Percentiles rank a stretch among this genome's conserved stretches.
Conservation (phyloP, 2,329 filamentous ascomycete genomes). For the Sporothrix pallida region DNA sequence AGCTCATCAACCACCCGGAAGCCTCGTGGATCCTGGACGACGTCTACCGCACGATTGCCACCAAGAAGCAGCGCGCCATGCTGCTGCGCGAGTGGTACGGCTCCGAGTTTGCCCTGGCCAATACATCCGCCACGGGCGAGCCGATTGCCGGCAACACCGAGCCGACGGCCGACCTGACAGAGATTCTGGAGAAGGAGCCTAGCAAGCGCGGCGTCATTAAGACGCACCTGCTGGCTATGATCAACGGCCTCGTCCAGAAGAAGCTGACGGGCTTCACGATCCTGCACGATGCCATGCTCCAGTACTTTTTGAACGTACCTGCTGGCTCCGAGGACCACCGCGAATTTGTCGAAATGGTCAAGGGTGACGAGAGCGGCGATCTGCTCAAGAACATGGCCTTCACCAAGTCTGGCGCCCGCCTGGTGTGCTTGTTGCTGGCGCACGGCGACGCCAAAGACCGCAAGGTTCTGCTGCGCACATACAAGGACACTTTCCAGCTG, state of each 20-base stretch:
- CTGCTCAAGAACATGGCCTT: constrained; percentile 95
- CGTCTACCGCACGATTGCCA: constrained; percentile 88
- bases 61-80: constrained; percentile 80
- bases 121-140: constrained; percentile 28
- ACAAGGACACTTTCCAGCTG: constrained; percentile 85
- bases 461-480: constrained; percentile 82
- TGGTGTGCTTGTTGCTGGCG: constrained; percentile 82
- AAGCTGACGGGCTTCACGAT: constrained; percentile 97
- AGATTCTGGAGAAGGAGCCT: constrained; percentile 76
- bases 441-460: constrained; percentile 90
- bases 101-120: constrained; percentile 83
- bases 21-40: constrained; percentile 98
- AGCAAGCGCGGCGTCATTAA: constrained; percentile 89
- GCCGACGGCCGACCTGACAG: constrained; percentile 70
- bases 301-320: constrained; percentile 86
- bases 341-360: constrained; percentile 88
- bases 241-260: constrained; percentile 94
- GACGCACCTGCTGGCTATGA: constrained; percentile 81
- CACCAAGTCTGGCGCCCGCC: constrained; percentile 82
- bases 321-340: constrained; percentile 79
- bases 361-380: constrained; percentile 89
- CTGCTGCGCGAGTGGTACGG: constrained; percentile 96
- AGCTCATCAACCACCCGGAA: constrained; percentile 94
- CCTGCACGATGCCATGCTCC: constrained; percentile 96
- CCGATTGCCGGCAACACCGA: constrained; percentile 43